Evolutionary conservation across 2,329 filamentous ascomycete species (phyloP), one percentile per base, ranked within the genome.

Genomic region (Cladophialophora yegresii): DNA sequence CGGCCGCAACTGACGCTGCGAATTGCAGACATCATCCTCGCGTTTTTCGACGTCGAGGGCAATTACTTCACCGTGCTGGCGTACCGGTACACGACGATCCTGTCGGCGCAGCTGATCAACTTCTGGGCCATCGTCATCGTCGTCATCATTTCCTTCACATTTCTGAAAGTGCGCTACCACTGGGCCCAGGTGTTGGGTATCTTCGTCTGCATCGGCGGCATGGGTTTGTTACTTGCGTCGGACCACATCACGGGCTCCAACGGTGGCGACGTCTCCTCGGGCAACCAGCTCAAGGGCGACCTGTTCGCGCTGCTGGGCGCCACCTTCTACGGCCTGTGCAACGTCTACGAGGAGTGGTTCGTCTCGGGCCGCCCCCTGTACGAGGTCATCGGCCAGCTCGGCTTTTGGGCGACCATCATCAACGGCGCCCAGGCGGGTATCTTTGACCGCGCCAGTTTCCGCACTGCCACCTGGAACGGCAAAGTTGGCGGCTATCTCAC

Each of bases 61-160:
- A 99, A 99, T 80, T 99, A 97, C 82, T 98, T 98, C 76, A 93
- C 93, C 73, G 93, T 99, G 57, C 84, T 97, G 56, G 95, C 93
- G 4, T 99, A 98, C 81, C 85, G 89, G 65, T 88, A 96, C 82
- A 96, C 93, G 61, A 97, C 93, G 73, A 89, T 97, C 71, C 84
- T 98, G 55, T 95, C 90, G 22, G 92, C 92, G 16, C 93, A 98
- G 82, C 85, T 99, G 58, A 92, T 99, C 80, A 97, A 97, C 83
- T 98, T 98, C 81, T 98, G 93, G 93, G 91, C 93, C 71, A 98
- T 99, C 71, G 91, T 96, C 57, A 88, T 93, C 67, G 95, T 99
- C 23, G 92, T 98, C 22, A 75, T 90, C 66, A 80, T 97, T 69
- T 96, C 92, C 30, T 93, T 96, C 79, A 70, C 88, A 68, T 82